Percentiles rank a stretch among this genome's conserved stretches.
Evolutionary conservation across 805 yeast genomes (phyloP).

Genomic region (Starmerella roubikii): DNA sequence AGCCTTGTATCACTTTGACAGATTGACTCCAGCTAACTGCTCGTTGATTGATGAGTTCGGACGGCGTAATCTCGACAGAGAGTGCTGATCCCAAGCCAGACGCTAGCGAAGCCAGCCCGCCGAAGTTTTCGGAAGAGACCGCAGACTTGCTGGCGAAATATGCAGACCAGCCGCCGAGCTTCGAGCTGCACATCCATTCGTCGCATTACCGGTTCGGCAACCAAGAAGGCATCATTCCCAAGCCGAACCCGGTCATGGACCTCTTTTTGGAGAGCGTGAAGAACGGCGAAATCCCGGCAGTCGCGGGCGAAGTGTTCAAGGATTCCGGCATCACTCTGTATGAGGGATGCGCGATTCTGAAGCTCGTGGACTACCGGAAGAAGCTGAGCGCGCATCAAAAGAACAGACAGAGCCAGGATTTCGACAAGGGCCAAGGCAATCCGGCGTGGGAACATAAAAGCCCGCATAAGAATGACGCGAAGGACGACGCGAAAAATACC

Average conservation of each 20-base stretch:
- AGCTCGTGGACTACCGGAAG: conserved; percentile 74
- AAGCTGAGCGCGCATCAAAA: conserved; percentile 14
- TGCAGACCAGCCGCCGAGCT: conserved; percentile 61
- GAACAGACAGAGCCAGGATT: conserved; percentile 1
- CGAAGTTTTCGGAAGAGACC: conserved; percentile 43
- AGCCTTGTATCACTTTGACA: no score
- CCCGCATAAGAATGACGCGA: background rate
- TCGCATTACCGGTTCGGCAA: conserved; percentile 85
- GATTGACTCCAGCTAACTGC: no score
- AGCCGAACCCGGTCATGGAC: conserved; percentile 59
- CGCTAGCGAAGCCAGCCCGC: background rate
- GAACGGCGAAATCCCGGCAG: conserved; percentile 72
- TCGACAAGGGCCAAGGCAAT: background rate
- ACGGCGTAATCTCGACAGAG: no score
- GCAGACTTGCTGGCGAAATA: conserved; percentile 65
- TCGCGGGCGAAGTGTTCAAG: conserved; percentile 74
- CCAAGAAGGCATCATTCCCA: conserved; percentile 77
- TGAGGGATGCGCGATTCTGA: conserved; percentile 79
- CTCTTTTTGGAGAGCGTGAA: conserved; percentile 66
- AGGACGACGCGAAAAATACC: background rate
- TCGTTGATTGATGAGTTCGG: no score
- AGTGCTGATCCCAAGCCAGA: no score
- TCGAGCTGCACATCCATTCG: conserved; percentile 82
- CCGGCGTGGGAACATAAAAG: background rate
- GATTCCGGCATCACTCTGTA: conserved; percentile 75